Evolutionary conservation across 345 rosid species (phyloP).

Genomic region (Eutrema heterophyllum): DNA sequence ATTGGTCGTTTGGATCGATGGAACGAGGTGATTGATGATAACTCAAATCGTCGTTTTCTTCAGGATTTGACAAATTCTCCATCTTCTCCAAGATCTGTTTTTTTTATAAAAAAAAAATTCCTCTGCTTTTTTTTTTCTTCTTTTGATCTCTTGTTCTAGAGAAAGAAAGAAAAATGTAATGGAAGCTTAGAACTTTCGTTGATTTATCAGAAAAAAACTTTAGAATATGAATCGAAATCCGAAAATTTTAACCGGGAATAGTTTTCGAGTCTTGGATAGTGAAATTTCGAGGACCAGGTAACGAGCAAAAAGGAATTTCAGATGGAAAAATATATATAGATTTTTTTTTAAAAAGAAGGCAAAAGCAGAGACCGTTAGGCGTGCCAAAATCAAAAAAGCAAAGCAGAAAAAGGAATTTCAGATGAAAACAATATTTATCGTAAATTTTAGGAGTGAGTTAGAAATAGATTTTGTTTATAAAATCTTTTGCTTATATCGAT

Average conservation of each 20-base stretch:
- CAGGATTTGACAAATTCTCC: constrained; percentile 39
- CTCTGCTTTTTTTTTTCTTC: constrained; percentile 23
- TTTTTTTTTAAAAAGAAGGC: neutral
- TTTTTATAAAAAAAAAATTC: neutral
- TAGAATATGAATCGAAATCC: constrained; percentile 13
- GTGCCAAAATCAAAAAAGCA: constrained; percentile 40
- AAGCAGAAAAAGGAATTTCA: constrained; percentile 23
- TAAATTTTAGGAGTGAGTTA: neutral
- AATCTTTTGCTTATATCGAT: too few relatives aligned
- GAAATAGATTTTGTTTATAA: too few relatives aligned
- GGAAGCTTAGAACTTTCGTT: constrained; percentile 15
- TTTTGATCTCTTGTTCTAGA: neutral
- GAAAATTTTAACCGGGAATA: constrained; percentile 21
- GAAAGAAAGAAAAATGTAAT: neutral
- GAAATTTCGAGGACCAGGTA: constrained; percentile 11
- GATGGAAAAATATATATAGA: too few relatives aligned
- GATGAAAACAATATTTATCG: constrained; percentile 1
- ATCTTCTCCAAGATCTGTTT: constrained; percentile 15
- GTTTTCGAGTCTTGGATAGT: constrained; percentile 15
- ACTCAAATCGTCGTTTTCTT: constrained; percentile 47
- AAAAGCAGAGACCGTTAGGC: constrained; percentile 25
- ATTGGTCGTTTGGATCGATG: constrained; percentile 40
- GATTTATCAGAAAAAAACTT: constrained; percentile 20
- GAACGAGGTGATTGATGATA: constrained; percentile 51
- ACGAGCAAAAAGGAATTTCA: too few relatives aligned